Base-by-base conservation (phyloP, 1,139 yeast species). In the Candida anutae region DNA sequence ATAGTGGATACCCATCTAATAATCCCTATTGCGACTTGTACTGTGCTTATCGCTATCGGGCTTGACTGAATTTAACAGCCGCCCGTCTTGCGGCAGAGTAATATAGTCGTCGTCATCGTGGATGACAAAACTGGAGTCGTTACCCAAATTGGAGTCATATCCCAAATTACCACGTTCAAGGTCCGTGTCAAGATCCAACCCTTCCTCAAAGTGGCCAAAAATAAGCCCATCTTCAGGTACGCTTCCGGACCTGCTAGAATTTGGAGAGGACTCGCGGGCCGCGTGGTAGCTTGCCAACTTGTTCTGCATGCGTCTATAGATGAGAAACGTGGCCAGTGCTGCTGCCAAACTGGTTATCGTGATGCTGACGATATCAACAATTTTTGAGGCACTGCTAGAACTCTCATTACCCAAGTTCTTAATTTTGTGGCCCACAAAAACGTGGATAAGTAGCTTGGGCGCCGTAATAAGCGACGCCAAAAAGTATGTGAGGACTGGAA, bases 381-480 rank as follows among this genome's bases (percentile, higher is more conserved):
- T 28, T 43, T 71, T 73, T 4, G 80, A 59, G 3, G 67, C 48
- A 3, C 62, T 42, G 22, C 77, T 70, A 30, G 70, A 67, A 4
- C 71, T 61, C 4, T 46, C 56, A 31, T 73, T 73, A 1, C 94
- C 93, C 31, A 90, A 58, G 29, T 71, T 73, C 34, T 78, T 82
- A 24, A 90, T 50, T 36, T 87, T 74, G 29, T 76, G 70, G 4
- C 97, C 98, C 26, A 87, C 73, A 47, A 85, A 88, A 5, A 84
- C 58, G 45, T 82, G 88, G 32, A 85, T 63, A 21, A 84, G 50
- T 35, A 83, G 58, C 49, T 90, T 88, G 3, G 97, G 97, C 0
- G 94, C 73, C 1, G 94, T 77, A 16, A 83, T 47, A 0, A 75
- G 42, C 11, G 90, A 79, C 1, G 96, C 95, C 23, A 77, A 49